Conservation (phyloP, 2,329 filamentous ascomycete species). For the Fusarium decemcellulare region DNA sequence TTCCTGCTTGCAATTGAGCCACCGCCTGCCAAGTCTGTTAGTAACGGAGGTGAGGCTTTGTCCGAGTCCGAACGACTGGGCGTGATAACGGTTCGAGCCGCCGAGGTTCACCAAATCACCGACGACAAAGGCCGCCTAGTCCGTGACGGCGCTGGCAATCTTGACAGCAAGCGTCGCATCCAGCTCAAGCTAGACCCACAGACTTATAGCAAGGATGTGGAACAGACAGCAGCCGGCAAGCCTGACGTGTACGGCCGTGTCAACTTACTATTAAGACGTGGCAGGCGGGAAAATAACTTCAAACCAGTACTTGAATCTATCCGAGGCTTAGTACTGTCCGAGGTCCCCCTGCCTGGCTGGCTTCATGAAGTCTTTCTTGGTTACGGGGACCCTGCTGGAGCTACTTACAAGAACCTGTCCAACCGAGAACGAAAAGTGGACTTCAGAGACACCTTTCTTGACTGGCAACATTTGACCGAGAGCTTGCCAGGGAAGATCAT, state of each 20-base stretch:
- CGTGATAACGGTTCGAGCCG: slow-evolving; percentile 80
- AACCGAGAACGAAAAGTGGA: slow-evolving; percentile 86
- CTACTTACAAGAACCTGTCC: slow-evolving; percentile 85
- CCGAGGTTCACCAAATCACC: slow-evolving; percentile 87
- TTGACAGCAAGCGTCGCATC: slow-evolving; percentile 80
- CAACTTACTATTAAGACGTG: slow-evolving; percentile 88
- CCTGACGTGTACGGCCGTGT: slow-evolving; percentile 85
- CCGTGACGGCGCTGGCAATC: slow-evolving; percentile 70
- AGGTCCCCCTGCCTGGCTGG: slow-evolving; percentile 90
- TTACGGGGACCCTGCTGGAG: slow-evolving; percentile 92
- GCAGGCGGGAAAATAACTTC: slow-evolving; percentile 96
- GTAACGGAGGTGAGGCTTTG: slow-evolving; percentile 65
- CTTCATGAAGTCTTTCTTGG: slow-evolving; percentile 98
- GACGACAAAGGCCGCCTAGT: slow-evolving; percentile 87
- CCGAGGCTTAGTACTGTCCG: slow-evolving; percentile 85
- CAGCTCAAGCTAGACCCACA: slow-evolving; percentile 85
- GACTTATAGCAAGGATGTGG: slow-evolving; percentile 84
- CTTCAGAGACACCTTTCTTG: slow-evolving; percentile 93
- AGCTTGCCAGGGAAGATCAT: slow-evolving; percentile 90
- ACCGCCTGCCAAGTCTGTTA: slow-evolving; percentile 63
- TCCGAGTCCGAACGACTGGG: slow-evolving; percentile 73
- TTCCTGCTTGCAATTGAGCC: slow-evolving; percentile 86
- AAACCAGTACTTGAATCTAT: slow-evolving; percentile 94
- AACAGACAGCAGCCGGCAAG: slow-evolving; percentile 75
- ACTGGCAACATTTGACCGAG: slow-evolving; percentile 95